Evolutionary conservation across 2,329 filamentous ascomycete species (phyloP), one percentile per base, ranked within the genome.

Genomic region (Incumbomyces delicatus): DNA sequence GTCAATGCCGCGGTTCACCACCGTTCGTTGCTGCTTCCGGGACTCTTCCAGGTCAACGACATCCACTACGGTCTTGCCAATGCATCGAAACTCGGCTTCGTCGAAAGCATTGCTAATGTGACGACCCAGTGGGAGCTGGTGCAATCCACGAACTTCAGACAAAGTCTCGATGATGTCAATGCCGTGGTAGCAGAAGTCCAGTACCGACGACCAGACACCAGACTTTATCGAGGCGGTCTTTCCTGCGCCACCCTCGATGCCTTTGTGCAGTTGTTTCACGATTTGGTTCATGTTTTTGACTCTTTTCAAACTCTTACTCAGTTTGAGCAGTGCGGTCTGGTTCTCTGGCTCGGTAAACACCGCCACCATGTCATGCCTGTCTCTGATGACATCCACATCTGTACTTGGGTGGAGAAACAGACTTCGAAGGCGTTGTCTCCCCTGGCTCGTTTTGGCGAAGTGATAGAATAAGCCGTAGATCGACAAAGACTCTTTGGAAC

Each of bases 391-490:
- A 1, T 71, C 63, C 1, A 85, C 60, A 50, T 92, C 76, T 20
- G 81, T 70, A 27, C 80, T 86, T 17, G 92, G 92, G 0, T 85
- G 80, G 6, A 95, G 68, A 54, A 98, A 92, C 43, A 85, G 76
- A 56, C 86, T 82, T n/a, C 85, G 81, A 4, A 98, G 72, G 36
- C 76, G 74, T 20, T 69, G 60, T 55, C 80, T 87, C 0, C 92
- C 92, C 61, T 95, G 88, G 1, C 84, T 75, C 2, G 88, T 95
- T 46, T 76, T 76, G 20, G 84, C 80, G 27, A 92, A 69, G 46
- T 79, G 73, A 48, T 83, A 79, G 51, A 95, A 94, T 0, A 96
- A 68, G 0, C 86, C 89, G 61, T 85, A 95, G 0, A 95, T 68
- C 0, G 87, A 96, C 1, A 92, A 72, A 13, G 80, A 84, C 66